phyloP scores from a whole-genome alignment of 768 basidiomycete species.

The Tylopilus felleus region DNA sequence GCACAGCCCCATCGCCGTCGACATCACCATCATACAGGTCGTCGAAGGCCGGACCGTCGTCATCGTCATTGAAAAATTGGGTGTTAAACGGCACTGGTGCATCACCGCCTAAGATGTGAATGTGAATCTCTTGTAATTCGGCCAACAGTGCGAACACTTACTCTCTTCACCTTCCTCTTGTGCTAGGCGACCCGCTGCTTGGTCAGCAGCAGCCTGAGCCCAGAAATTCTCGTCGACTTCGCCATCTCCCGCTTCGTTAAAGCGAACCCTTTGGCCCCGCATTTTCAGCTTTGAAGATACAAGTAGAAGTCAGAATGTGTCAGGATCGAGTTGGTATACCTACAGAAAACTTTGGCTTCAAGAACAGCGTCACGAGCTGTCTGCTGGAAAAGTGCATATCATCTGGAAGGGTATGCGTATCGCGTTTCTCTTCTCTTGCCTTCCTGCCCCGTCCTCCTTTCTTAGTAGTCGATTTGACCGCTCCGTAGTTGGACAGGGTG shows the following conservation, averaged over 20 bases:
- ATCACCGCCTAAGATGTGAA: constrained; percentile 36
- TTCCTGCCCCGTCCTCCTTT: constrained; percentile 46
- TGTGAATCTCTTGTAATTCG: constrained; percentile 6
- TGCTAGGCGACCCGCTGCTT: constrained; percentile 55
- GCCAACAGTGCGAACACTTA: constrained; percentile 30
- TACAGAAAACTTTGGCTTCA: constrained; percentile 95
- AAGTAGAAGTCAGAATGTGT: background rate
- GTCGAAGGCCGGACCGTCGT: constrained; percentile 72
- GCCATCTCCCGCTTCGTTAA: constrained; percentile 66
- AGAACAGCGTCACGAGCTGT: constrained; percentile 86
- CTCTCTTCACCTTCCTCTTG: constrained; percentile 64
- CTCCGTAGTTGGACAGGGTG: constrained; percentile 56
- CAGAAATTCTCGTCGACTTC: constrained; percentile 97
- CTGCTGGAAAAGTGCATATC: constrained; percentile 96
- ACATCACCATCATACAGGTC: constrained; percentile 49
- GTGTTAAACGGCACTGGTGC: constrained; percentile 81
- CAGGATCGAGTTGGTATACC: constrained; percentile 26
- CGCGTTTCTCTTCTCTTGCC: constrained; percentile 55
- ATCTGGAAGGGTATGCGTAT: constrained; percentile 82
- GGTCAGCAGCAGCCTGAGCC: constrained; percentile 90
- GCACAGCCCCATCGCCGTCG: constrained; percentile 44
- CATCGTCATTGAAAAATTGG: constrained; percentile 96
- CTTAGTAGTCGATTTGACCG: constrained; percentile 22
- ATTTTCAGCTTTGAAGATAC: constrained; percentile 66
- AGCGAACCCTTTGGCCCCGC: constrained; percentile 64